Evolutionary conservation across 169 alveolate species (phyloP).

Genomic region (Hammondia hammondi): DNA sequence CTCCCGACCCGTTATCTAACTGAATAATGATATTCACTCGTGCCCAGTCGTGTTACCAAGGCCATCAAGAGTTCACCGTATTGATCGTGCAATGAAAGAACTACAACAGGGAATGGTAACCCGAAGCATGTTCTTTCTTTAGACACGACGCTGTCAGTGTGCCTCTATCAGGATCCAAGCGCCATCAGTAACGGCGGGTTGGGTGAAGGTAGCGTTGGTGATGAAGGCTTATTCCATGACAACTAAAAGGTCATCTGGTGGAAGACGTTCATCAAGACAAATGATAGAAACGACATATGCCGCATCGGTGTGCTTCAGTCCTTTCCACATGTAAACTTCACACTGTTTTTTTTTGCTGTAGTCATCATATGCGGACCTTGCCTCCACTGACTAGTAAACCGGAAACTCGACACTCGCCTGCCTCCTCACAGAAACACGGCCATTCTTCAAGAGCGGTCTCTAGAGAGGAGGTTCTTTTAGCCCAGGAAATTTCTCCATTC

Average conservation of each 20-base stretch:
- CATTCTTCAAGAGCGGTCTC: too few species aligned
- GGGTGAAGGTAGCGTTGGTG: neutral
- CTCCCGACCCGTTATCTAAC: neutral
- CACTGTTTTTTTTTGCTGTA: neutral
- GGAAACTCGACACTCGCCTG: too few species aligned
- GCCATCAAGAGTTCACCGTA: constrained; percentile 67
- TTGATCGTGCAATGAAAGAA: constrained; percentile 56
- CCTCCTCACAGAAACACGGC: too few species aligned
- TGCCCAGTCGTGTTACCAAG: constrained; percentile 68
- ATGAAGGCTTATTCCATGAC: neutral
- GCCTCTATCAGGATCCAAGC: neutral
- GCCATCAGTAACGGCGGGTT: neutral
- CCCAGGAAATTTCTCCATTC: too few species aligned
- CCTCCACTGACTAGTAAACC: neutral
- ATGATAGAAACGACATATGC: too few species aligned
- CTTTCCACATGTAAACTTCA: too few species aligned
- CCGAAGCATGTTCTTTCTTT: neutral
- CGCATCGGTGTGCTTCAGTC: too few species aligned
- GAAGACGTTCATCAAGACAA: too few species aligned
- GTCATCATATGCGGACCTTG: neutral
- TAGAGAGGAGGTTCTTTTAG: too few species aligned
- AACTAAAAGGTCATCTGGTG: too few species aligned
- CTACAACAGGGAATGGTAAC: constrained; percentile 58
- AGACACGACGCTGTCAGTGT: neutral
- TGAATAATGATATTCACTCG: neutral